A percentile compares a stretch with the other conserved stretches of the same genome.
These are phyloP conservation scores for Stenogyne calaminthoides DNA, from an alignment of 305 asterid species.

Conservation along the genomic window DNA sequence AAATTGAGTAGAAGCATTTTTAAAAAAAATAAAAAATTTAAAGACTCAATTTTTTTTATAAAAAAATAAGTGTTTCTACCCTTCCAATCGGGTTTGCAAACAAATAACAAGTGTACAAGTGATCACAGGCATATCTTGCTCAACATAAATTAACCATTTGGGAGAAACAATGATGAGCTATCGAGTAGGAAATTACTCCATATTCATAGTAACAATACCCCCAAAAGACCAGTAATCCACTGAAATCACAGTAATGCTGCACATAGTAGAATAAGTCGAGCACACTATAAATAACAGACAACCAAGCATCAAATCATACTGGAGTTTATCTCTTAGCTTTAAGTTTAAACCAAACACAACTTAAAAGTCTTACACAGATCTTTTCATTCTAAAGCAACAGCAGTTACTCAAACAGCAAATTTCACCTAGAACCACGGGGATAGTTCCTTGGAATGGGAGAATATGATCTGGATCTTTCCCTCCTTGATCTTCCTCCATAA, in stretches of 20 bases:
- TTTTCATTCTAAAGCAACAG: constrained; percentile 12
- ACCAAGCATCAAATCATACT: constrained; percentile 12
- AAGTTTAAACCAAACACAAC: constrained; percentile 10
- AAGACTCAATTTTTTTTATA: no score
- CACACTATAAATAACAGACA: constrained; percentile 21
- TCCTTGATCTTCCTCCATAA: constrained; percentile 73
- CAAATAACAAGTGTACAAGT: no score
- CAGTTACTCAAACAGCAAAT: constrained; percentile 9
- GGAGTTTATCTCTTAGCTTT: neutral
- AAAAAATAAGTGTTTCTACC: no score
- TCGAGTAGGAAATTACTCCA: no score
- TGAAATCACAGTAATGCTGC: constrained; percentile 12
- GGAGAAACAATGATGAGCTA: no score
- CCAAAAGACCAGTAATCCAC: constrained; percentile 4
- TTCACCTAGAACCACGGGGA: constrained; percentile 71
- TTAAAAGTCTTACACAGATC: constrained; percentile 2
- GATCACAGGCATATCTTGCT: no score
- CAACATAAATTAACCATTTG: no score
- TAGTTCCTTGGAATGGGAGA: constrained; percentile 72
- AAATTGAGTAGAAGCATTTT: no score
- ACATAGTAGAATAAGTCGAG: constrained; percentile 13
- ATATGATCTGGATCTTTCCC: constrained; percentile 81
- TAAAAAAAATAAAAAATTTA: no score
- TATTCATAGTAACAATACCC: neutral
- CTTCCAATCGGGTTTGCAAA: no score